Conservation (phyloP, 352 stramenopile genomes). For the Phytopythium chamaehyphon region DNA sequence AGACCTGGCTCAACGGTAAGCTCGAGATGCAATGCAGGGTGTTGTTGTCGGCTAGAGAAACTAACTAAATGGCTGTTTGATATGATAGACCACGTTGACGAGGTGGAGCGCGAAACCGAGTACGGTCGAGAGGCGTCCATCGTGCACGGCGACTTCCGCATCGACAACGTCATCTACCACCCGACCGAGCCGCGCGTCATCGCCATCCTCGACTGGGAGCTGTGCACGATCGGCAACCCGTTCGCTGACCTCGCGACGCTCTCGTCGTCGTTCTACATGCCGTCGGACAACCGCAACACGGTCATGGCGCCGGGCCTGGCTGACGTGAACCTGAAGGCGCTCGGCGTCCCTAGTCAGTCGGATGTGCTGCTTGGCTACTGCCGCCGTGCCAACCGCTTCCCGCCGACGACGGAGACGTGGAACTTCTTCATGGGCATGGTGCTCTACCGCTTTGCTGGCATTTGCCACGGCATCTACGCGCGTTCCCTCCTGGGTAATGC, state of each 20-base stretch:
- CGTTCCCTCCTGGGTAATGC: slow-evolving; percentile 73
- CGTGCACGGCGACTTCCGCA: slow-evolving; percentile 85
- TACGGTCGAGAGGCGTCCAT: slow-evolving; percentile 29
- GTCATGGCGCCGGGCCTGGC: slow-evolving; percentile 50
- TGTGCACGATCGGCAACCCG: slow-evolving; percentile 84
- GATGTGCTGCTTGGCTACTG: slow-evolving; percentile 62
- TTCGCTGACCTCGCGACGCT: slow-evolving; percentile 78
- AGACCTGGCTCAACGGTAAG: slow-evolving; percentile 51
- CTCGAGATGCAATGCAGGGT: not conserved
- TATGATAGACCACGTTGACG: slow-evolving; percentile 24
- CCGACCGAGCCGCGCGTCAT: slow-evolving; percentile 77
- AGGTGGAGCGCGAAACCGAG: slow-evolving; percentile 46
- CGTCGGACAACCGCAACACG: slow-evolving; percentile 30
- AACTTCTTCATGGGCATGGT: slow-evolving; percentile 74
- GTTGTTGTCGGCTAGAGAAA: not conserved
- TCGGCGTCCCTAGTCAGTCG: slow-evolving; percentile 61
- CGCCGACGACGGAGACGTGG: slow-evolving; percentile 50
- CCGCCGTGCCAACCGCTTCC: slow-evolving; percentile 43
- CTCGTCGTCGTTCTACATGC: slow-evolving; percentile 48
- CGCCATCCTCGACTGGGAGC: slow-evolving; percentile 86
- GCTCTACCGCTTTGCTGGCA: slow-evolving; percentile 73
- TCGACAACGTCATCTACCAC: slow-evolving; percentile 88
- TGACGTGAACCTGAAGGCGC: slow-evolving; percentile 36
- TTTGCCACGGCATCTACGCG: slow-evolving; percentile 78
- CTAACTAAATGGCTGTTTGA: not conserved